phyloP scores from a whole-genome alignment of 2,329 filamentous ascomycete species.

The Phialocephala sp. region DNA sequence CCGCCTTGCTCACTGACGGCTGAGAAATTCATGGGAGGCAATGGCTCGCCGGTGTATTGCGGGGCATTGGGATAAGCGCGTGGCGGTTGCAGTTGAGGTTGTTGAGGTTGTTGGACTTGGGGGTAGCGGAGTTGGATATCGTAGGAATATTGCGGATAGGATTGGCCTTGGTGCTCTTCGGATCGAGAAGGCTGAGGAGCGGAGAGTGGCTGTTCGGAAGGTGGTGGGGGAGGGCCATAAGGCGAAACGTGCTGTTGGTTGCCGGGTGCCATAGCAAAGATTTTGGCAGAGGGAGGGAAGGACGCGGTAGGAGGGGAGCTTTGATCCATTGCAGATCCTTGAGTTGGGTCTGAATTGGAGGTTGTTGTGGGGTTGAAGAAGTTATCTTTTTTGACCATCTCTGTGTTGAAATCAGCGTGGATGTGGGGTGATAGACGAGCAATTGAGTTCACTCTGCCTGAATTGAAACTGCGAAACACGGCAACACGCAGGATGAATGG shows the following conservation, averaged over 20 bases:
- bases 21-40: slow-evolving; percentile 33
- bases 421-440: slow-evolving; percentile 29
- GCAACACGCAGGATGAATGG: background rate
- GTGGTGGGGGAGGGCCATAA: slow-evolving; percentile 20
- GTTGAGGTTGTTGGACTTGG: slow-evolving; percentile 31
- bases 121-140: slow-evolving; percentile 36
- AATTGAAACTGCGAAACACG: slow-evolving; percentile 9
- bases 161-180: slow-evolving; percentile 27
- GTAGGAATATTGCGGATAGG: slow-evolving; percentile 36
- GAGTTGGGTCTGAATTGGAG: slow-evolving; percentile 8
- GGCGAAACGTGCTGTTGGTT: slow-evolving; percentile 27
- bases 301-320: background rate
- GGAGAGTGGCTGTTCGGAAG: slow-evolving; percentile 8
- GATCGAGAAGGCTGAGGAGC: slow-evolving; percentile 20
- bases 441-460: slow-evolving; percentile 32
- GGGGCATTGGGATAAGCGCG: slow-evolving; percentile 9
- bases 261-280: background rate
- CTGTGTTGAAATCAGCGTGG: slow-evolving; percentile 19
- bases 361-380: slow-evolving; percentile 18
- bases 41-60: slow-evolving; percentile 22
- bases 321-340: slow-evolving; percentile 9
- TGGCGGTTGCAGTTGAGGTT: slow-evolving; percentile 27
- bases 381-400: slow-evolving; percentile 27
- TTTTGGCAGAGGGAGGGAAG: background rate
- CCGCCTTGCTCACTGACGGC: slow-evolving; percentile 14